Evolutionary conservation across 2,329 filamentous ascomycete species (phyloP), one percentile per base, ranked within the genome.

Genomic region (Talaromyces islandicus): DNA sequence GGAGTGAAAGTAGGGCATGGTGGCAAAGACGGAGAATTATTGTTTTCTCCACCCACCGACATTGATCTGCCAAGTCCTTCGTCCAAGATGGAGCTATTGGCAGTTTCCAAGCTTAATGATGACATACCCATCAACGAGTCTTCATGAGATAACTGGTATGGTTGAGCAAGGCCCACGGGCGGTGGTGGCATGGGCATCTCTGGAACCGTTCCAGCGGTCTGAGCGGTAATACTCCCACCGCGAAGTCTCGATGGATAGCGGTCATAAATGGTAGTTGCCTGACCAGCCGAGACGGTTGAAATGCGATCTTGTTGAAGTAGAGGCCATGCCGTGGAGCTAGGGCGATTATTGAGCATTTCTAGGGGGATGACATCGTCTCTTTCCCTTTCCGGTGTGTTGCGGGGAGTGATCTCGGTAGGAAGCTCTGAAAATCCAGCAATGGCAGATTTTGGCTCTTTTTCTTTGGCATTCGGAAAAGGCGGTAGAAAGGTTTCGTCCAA

Each of bases 21-120:
- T 9, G 73, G 67, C 41, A 73, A 64, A 11, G 62, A 66, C 12
- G 72, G 71, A 1, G 72, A 73, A 43, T 65, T 53, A 30, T 55
- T 67, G 19, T 71, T 60, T 6, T 70, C 68, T 25, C 66, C 66
- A 10, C 73, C 71, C 7, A 64, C 61, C 1, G 67, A 70, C n/a
- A 63, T 61, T 6, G 68, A 69, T 25, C 65, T 65, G 41, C 67
- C 66, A 56, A 64, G 62, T 46, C 68, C 67, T 30, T 73, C 73
- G 10, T 75, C 72, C 27, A 75, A 58, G 43, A 75, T 75, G 2
- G 73, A 75, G 58, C 72, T 75, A 60, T 74, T 71, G 3, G 71
- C 73, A 1, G 72, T 75, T 56, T 74, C 73, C 1, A 75, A 60
- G 56, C 73, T 75, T 61, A 73, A 62, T 1, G 71, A 73, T 12